A percentile compares a stretch with the other conserved stretches of the same genome.
phyloP scores from a whole-genome alignment of 805 yeast genomes.

The Candida railenensis region DNA sequence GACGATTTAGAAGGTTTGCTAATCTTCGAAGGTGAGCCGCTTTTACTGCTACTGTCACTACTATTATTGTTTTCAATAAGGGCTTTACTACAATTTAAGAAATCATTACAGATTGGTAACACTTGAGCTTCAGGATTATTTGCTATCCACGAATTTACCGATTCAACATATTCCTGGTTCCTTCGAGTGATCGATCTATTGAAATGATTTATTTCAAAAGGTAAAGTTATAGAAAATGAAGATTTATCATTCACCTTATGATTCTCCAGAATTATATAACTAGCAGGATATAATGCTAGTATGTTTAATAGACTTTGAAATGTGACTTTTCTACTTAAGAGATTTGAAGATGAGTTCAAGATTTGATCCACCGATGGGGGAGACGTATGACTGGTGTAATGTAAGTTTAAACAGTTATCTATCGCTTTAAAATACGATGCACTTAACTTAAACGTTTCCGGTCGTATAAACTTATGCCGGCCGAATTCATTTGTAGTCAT shows the following conservation, averaged over 20 bases:
- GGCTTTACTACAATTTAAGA: background rate
- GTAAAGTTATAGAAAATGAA: conserved; percentile 7
- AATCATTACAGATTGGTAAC: background rate
- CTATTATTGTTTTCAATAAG: background rate
- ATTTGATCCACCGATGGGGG: conserved; percentile 22
- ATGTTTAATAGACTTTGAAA: conserved; percentile 17
- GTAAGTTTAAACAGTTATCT: conserved; percentile 31
- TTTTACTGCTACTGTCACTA: no score
- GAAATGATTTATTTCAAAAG: conserved; percentile 11
- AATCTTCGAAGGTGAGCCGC: conserved; percentile 10
- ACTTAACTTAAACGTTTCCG: background rate
- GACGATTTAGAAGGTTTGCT: conserved; percentile 10
- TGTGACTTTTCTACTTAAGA: conserved; percentile 17
- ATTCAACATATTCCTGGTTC: conserved; percentile 1
- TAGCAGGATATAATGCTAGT: conserved; percentile 14
- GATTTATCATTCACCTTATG: background rate
- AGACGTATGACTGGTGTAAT: conserved; percentile 30
- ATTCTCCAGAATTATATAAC: conserved; percentile 11
- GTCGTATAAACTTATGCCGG: background rate
- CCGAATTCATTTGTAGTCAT: background rate
- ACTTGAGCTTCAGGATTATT: conserved; percentile 4
- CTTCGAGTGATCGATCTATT: conserved; percentile 10
- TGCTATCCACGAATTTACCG: background rate
- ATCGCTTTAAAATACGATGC: conserved; percentile 20
- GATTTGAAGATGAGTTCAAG: conserved; percentile 18